Base-by-base conservation (phyloP, 768 basidiomycete species). In the Clavaria fumosa region DNA sequence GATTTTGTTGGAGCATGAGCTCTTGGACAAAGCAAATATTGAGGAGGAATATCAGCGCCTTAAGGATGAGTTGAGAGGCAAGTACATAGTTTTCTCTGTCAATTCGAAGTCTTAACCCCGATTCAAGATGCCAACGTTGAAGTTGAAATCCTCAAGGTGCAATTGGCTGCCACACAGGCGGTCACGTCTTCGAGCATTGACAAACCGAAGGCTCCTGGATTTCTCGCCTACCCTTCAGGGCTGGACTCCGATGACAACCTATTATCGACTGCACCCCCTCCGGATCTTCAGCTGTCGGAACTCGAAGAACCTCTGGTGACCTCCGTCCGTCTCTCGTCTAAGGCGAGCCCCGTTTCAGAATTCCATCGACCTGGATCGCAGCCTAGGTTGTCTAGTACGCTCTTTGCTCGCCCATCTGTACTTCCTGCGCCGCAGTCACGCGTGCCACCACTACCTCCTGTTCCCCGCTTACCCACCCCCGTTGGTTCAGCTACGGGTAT, bases 1-100 rank as follows among this genome's bases (percentile, higher is more conserved):
- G 61, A 96, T 96, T 39, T 61, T 99, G 19, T 69, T 97, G 24
- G 95, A 99, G 56, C 89, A 97, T 46, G 95, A 99, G 50, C 64
- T 97, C 22, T 61, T 96, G 19, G 80, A 81, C 56, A 95, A 93
- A 55, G 85, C 88, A 3, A 76, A 68, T 45, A 52, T 95, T 31
- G 90, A 96, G 51, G 91, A 93, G 55, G 82, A 91, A 49, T 71
- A 67, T 33, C 95, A 97, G 56, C 71, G 95, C 31, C 54, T 93
- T 42, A 88, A 76, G 54, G 95, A 97, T 50, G 91, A 97, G 52
- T 60, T 96, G 28, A 66, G 90, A 74, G 93, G 93, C 85, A 46
- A 43, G n/a, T n/a, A n/a, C 64, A 47, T 32, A 28, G 34, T 22
- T 37, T 6, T 10, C 34, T 2, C 28, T 23, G 23, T 7, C 34